Base-by-base conservation (phyloP, 2,329 filamentous ascomycete genomes). In the Eutypella sp. region DNA sequence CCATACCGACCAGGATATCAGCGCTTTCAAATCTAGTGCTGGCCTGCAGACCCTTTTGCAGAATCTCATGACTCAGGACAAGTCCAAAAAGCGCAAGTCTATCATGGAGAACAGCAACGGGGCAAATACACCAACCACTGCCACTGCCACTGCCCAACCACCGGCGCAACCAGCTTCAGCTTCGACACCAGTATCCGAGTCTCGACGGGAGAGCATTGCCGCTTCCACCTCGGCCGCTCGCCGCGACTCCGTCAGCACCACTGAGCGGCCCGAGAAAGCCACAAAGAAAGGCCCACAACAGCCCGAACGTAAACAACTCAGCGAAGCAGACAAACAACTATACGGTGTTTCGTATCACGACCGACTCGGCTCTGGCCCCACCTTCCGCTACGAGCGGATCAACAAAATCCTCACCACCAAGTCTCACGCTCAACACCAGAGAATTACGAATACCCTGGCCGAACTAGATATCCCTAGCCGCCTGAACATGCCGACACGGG, bases 331-430 rank as follows among this genome's bases (percentile, higher is more conserved):
- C 67, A 85, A 91, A 68, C 67, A 79, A 52, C 77, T 85, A 27
- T 97, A 92, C 60, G 93, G 92, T 51, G 86, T 99, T 9, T 81
- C 85, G 7, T 82, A 88, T 53, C 86, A 92, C 62, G 92, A 97
- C 46, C 87, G 92, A 23, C 76, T 96, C 33, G 83, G 85, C 2
- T 86, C 85, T 8, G 92, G 93, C 6, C 88, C 96, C 29, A 85
- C 88, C 13, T 97, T 97, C 76, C 87, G 92, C 11, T 89, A 89
- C 23, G 87, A 92, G 57, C 85, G 82, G 63, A 80, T 92, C 47
- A 84, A 85, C 55, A 90, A 90, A 65, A 79, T 89, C 20, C 85
- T 89, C 46, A 82, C 83, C 31, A 85, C 85, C 52, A 91, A 91
- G 69, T 85, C 80, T 15, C 81, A 84, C 44, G 80, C 86, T 49